phyloP scores from a whole-genome alignment of 2,329 filamentous ascomycete genomes.

The Fusarium robinianum region DNA sequence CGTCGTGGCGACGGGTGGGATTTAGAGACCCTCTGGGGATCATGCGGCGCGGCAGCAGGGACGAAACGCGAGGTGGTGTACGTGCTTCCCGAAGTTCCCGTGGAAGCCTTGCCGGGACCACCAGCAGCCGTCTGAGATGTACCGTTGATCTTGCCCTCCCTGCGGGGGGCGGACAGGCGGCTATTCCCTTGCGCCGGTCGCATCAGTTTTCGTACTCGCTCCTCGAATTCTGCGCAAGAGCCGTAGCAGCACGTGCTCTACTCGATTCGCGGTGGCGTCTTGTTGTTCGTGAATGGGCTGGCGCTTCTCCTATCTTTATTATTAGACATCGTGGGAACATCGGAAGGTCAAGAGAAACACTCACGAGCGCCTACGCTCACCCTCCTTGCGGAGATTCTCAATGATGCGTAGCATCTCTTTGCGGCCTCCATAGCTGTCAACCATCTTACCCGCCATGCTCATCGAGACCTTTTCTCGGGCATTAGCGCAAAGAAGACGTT shows the following conservation, averaged over 20 bases:
- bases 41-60: conserved; percentile 3
- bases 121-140: no score
- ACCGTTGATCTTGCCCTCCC: no score
- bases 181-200: neutral
- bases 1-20: conserved; percentile 6
- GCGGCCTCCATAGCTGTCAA: conserved; percentile 78
- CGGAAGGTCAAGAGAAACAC: conserved; percentile 40
- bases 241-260: conserved; percentile 44
- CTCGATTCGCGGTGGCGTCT: conserved; percentile 51
- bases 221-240: conserved; percentile 38
- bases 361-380: conserved; percentile 80
- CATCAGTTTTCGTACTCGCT: conserved; percentile 24
- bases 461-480: conserved; percentile 88
- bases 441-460: conserved; percentile 84
- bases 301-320: conserved; percentile 42
- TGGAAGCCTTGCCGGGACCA: no score
- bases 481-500: conserved; percentile 77
- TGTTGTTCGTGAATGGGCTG: conserved; percentile 44
- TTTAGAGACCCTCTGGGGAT: conserved; percentile 11
- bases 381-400: conserved; percentile 83
- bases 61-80: neutral
- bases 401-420: conserved; percentile 94
- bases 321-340: conserved; percentile 18
- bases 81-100: neutral
- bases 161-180: no score